A percentile compares a stretch with the other conserved stretches of the same genome.
Evolutionary conservation across 441 rosid species (phyloP).

Genomic region (Populus hybrid): DNA sequence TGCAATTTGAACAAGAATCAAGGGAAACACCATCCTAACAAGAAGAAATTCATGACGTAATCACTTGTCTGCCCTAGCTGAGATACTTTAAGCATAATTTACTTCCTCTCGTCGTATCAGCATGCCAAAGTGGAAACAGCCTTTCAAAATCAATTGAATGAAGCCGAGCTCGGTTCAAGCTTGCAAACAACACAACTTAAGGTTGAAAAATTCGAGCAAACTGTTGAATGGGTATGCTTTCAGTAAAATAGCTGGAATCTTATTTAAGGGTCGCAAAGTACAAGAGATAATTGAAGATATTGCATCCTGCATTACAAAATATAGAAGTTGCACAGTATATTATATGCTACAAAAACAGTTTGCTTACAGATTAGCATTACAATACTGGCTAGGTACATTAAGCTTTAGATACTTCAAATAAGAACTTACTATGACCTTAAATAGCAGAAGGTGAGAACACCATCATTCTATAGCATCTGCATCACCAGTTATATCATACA

Average conservation of each 20-base stretch:
- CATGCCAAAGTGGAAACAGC: not conserved
- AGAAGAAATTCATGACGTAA: not conserved
- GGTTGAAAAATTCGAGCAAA: not conserved
- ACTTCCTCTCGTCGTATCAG: not conserved
- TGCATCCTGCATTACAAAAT: not conserved
- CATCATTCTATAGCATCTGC: constrained; percentile 2
- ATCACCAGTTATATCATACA: not conserved
- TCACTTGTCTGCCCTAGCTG: not conserved
- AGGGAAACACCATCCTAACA: not conserved
- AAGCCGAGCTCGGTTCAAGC: not conserved
- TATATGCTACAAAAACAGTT: constrained; percentile 9
- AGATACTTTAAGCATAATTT: not conserved
- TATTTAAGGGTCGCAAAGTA: not conserved
- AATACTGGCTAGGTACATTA: constrained; percentile 1
- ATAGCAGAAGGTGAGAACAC: not conserved
- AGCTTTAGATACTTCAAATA: not conserved
- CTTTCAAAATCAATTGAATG: not conserved
- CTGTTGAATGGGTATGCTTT: not conserved
- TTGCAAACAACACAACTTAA: not conserved
- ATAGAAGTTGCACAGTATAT: not conserved
- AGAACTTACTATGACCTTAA: constrained; percentile 1
- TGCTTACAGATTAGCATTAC: constrained; percentile 14
- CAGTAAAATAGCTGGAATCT: not conserved
- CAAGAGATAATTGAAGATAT: not conserved
- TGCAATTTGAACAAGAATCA: not conserved